Evolutionary conservation across 169 alveolate genomes (phyloP).

Genomic region (Cryptosporidium sp.): DNA sequence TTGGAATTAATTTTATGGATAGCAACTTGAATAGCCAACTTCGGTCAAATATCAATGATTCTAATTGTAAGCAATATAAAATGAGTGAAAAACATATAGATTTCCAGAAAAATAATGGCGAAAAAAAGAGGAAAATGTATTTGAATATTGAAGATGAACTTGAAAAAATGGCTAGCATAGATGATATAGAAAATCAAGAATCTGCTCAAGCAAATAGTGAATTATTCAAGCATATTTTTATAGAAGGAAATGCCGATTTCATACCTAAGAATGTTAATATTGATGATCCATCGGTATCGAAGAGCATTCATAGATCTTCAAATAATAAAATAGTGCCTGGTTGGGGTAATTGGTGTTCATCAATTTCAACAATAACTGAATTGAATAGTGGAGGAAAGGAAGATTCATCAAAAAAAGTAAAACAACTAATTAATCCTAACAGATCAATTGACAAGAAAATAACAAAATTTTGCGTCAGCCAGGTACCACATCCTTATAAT

Average conservation of each 20-base stretch:
- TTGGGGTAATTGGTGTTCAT: constrained; percentile 71
- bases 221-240: constrained; percentile 26
- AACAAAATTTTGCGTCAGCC: constrained; percentile 73
- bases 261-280: background rate
- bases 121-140: background rate
- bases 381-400: background rate
- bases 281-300: background rate
- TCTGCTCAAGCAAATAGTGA: background rate
- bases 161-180: constrained; percentile 42
- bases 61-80: background rate
- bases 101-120: background rate
- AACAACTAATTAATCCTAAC: constrained; percentile 51
- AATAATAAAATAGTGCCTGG: constrained; percentile 29
- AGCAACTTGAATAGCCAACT: background rate
- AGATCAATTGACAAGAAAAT: constrained; percentile 70
- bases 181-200: background rate
- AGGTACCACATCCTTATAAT: constrained; percentile 78
- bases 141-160: constrained; percentile 68
- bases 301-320: background rate
- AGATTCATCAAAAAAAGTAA: background rate
- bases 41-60: background rate
- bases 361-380: background rate
- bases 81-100: background rate
- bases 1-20: background rate
- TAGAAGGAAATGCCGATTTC: background rate